Conservation (phyloP, 345 rosid species). For the Eucalyptus sideroxylon region DNA sequence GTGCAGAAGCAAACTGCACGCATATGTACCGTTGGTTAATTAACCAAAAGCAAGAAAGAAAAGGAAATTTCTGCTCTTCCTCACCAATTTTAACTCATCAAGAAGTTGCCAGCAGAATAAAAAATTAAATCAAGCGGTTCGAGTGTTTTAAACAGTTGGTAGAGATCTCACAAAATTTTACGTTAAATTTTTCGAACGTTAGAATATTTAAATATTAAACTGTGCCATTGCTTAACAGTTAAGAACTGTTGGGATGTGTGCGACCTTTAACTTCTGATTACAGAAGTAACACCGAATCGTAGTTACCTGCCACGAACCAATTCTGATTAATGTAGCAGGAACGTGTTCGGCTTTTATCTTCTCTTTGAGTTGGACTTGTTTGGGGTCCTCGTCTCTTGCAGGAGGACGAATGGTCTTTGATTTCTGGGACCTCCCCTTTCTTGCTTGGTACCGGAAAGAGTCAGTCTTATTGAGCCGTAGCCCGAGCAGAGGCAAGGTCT, state of each 20-base stretch:
- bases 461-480: background rate
- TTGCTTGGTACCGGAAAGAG: background rate
- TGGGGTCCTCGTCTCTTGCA: background rate
- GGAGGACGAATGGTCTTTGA: background rate
- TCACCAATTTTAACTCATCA: background rate
- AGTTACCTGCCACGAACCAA: slow-evolving; percentile 45
- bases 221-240: background rate
- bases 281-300: background rate
- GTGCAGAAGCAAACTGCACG: slow-evolving; percentile 12
- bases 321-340: slow-evolving; percentile 9
- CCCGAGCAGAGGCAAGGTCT: slow-evolving; percentile 2
- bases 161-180: background rate
- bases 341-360: slow-evolving; percentile 31
- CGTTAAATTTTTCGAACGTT: background rate
- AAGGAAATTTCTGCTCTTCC: background rate
- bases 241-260: background rate
- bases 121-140: background rate
- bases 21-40: background rate
- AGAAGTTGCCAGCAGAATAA: background rate
- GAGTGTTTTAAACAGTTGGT: background rate
- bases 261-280: too few species aligned
- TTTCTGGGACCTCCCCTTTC: background rate
- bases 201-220: background rate
- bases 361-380: background rate
- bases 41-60: background rate